Evolutionary conservation across 176 grass and related monocot genomes (phyloP), one percentile per base, ranked within the genome.

Genomic region (Oryza brachyantha): DNA sequence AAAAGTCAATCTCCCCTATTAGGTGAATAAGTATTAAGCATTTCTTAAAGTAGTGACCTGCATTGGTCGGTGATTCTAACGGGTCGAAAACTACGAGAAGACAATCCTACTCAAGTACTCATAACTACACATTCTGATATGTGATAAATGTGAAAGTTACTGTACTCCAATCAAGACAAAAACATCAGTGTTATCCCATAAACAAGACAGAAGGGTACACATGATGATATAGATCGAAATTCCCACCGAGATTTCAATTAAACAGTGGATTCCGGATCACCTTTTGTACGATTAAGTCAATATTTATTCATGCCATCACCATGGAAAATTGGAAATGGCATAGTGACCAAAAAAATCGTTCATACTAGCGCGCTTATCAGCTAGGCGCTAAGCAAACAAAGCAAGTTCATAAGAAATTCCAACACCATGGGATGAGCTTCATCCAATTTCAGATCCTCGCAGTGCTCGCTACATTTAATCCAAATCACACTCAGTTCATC

Each of bases 401-500:
- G 27, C 45, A 10, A 72, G n/a, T 45, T 79, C 64, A 24, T 40
- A 24, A n/a, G 22, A 76, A 72, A 26, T 70, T 81, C 64, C 36
- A 65, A 65, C 25, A 39, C 24, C 22, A 67, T 24, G 14, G 29
- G 27, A 81, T 66, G 48, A 81, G 76, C 66, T 66, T 61, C 42
- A 77, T 37, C 59, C 66, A 70, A 81, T 72, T 75, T 81, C 82
- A 85, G 87, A 89, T 85, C 87, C 82, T 85, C 81, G 70, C 72
- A 89, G 69, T 81, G 72, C 48, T 61, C 3, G 13, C 52, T 46
- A 39, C 37, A 77, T 77, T 89, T 78, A 77, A 73, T 72, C 46
- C 73, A 72, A 12, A 85, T 65, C 72, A 37, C 57, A 58, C 72
- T 38, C 52, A 69, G 27, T 19, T 80, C 27, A 5, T 42, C 65